A percentile compares a stretch with the other conserved stretches of the same genome.
Conservation (phyloP, 2,329 filamentous ascomycete genomes). For the Zarea fungicola region DNA sequence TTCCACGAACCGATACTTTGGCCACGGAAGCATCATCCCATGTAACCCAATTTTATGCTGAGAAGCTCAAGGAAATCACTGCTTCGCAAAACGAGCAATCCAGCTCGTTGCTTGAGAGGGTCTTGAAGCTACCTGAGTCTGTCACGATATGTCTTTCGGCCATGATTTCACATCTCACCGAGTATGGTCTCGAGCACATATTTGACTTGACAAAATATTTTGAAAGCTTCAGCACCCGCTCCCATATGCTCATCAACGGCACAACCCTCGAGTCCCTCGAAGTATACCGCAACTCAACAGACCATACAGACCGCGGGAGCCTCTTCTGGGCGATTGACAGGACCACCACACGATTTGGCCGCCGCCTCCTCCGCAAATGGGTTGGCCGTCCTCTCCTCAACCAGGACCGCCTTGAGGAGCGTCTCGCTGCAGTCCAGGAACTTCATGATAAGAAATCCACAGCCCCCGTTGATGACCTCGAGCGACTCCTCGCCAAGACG, state of each 20-base stretch:
- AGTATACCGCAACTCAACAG: constrained; percentile 92
- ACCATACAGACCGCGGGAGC: constrained; percentile 78
- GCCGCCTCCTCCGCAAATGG: constrained; percentile 87
- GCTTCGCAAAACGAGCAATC: constrained; percentile 50
- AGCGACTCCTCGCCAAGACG: constrained; percentile 63
- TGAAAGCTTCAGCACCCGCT: constrained; percentile 86
- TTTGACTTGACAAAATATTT: constrained; percentile 97
- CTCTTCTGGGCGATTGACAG: constrained; percentile 95
- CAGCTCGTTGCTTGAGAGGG: constrained; percentile 71
- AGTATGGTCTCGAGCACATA: constrained; percentile 91
- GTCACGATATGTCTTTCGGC: constrained; percentile 90
- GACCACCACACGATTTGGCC: constrained; percentile 84
- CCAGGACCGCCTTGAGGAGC: constrained; percentile 65
- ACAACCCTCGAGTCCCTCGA: constrained; percentile 92
- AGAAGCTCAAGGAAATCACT: constrained; percentile 63
- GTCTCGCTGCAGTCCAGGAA: constrained; percentile 82
- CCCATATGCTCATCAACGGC: constrained; percentile 93
- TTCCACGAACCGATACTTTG: constrained; percentile 71
- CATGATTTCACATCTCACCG: constrained; percentile 89
- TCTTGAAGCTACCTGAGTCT: constrained; percentile 75
- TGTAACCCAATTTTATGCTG: constrained; percentile 88
- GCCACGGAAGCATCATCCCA: constrained; percentile 82
- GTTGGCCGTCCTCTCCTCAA: constrained; percentile 86
- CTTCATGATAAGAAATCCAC: constrained; percentile 65
- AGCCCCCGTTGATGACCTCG: constrained; percentile 66